Evolutionary conservation across 768 basidiomycete genomes (phyloP), one percentile per base, ranked within the genome.

Genomic region (Russula olivacea): DNA sequence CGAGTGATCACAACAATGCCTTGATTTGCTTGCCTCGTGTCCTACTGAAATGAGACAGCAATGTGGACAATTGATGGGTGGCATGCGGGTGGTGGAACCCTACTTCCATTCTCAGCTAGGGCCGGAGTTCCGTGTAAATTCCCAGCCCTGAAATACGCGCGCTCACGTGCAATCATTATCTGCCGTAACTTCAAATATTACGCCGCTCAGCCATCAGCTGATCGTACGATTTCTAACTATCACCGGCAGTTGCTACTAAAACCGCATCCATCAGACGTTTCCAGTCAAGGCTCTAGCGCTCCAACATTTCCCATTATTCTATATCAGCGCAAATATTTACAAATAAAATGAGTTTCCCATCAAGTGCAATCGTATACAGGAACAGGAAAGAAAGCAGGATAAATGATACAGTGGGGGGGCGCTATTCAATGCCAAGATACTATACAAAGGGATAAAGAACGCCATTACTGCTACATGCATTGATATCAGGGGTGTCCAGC

Each of bases 311-410:
- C 30, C 38, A 48, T 64, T 38, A 62, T 57, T 62, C 49, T 48
- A 21, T 64, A 49, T 15, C 53, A 55, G 32, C 40, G 53, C 63
- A 64, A 66, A 55, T 66, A 66, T 66, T 59, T 66, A 66, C 66
- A 66, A 66, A 66, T 64, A 66, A 63, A 64, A 28, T 54, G 45
- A 54, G 48, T 41, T 45, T 55, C 38, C 32, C 14, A 32, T 34
- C 47, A 57, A 59, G 53, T 59, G 49, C 50, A 65, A 58, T 56
- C 59, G 63, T 65, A 47, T 56, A 59, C 62, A 59, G 48, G 28
- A 28, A 28, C 28, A 28, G 28, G 58, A 34, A 49, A 47, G 23
- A 19, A 30, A 52, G 41, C 41, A 41, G 56, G 65, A 38, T 60
- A 61, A 62, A 61, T 65, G 66, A 67, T 67, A 67, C 66, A 67